A percentile compares a stretch with the other conserved stretches of the same genome.
These are phyloP conservation scores for Wickerhamiella kurtzmanii DNA, from an alignment of 805 yeast species.

Conservation along the genomic window DNA sequence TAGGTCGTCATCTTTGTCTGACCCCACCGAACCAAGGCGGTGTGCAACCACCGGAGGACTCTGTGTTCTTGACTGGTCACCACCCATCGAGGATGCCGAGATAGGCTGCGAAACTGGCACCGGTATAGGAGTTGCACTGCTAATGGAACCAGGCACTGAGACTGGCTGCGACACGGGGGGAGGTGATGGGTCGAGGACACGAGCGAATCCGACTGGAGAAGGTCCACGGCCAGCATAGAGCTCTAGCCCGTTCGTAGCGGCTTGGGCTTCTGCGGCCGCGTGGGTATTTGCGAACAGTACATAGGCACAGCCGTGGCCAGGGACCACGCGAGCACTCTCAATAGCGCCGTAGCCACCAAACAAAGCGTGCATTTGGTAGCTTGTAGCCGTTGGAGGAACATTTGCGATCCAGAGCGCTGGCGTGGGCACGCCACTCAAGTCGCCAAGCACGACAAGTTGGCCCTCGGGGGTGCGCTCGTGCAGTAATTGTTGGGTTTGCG, in stretches of 20 bases:
- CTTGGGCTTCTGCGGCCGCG: constrained; percentile 65
- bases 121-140: constrained; percentile 20
- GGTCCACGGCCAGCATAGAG: constrained; percentile 63
- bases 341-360: constrained; percentile 51
- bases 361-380: constrained; percentile 46
- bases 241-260: constrained; percentile 68
- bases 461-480: constrained; percentile 5
- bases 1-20: constrained; percentile 16
- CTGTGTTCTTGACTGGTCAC: too few species aligned
- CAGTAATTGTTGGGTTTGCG: constrained; percentile 5
- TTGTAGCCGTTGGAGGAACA: constrained; percentile 47
- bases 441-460: constrained; percentile 12
- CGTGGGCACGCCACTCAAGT: constrained; percentile 17
- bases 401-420: constrained; percentile 67
- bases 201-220: constrained; percentile 74
- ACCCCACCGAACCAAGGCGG: too few species aligned
- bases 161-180: constrained; percentile 4
- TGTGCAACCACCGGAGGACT: too few species aligned
- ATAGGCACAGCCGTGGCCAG: constrained; percentile 34
- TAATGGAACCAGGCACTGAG: constrained; percentile 12
- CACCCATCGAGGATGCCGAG: too few species aligned
- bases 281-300: constrained; percentile 64
- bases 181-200: constrained; percentile 31
- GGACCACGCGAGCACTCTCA: constrained; percentile 46
- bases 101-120: constrained; percentile 18